Conservation (phyloP, 2,329 filamentous ascomycete genomes). For the Camptophora hylomeconis region DNA sequence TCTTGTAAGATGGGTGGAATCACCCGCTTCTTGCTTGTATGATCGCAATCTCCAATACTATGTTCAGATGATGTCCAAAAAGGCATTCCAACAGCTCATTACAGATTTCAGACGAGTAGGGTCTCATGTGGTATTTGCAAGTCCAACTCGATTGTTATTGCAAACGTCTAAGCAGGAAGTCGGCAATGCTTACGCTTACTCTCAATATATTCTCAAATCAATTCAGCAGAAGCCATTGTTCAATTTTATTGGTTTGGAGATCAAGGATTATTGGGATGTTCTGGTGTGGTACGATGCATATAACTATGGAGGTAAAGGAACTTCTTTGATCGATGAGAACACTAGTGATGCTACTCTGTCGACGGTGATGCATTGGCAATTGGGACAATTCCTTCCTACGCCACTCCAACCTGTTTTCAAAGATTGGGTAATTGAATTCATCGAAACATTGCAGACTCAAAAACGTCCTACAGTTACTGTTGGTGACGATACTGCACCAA, state of each 20-base stretch:
- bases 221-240: conserved; percentile 93
- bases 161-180: conserved; percentile 96
- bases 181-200: conserved; percentile 91
- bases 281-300: conserved; percentile 98
- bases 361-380: conserved; percentile 97
- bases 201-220: conserved; percentile 93
- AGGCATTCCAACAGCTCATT: conserved; percentile 94
- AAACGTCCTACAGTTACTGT: conserved; percentile 57
- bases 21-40: conserved; percentile 84
- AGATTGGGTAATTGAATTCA: conserved; percentile 88
- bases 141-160: conserved; percentile 72
- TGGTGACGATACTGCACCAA: conserved; percentile 44
- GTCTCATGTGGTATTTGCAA: conserved; percentile 91
- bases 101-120: conserved; percentile 90
- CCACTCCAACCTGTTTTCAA: conserved; percentile 75
- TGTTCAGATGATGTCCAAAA: conserved; percentile 96
- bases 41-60: conserved; percentile 92
- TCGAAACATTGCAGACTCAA: conserved; percentile 79
- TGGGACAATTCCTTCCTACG: conserved; percentile 72
- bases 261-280: conserved; percentile 99
- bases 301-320: conserved; percentile 94
- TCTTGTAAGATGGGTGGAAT: conserved; percentile 93
- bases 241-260: conserved; percentile 91
- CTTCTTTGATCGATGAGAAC: conserved; percentile 60
- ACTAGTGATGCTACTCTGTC: conserved; percentile 66